Percentiles rank a stretch among this genome's conserved stretches.
Conservation (phyloP, 2,329 filamentous ascomycete species). For the Penicillium sp. region DNA sequence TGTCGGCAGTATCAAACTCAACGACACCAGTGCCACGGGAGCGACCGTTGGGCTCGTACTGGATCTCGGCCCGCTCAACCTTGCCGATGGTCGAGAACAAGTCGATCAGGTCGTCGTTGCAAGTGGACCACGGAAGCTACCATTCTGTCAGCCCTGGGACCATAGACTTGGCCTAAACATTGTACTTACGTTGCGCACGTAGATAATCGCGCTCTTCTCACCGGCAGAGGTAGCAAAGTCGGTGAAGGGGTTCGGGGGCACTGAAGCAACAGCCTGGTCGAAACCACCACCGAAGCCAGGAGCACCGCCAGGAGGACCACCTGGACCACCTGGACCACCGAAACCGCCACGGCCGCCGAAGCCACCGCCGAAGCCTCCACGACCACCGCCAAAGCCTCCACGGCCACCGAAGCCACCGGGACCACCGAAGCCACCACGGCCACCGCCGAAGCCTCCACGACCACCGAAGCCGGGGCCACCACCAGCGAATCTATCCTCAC, state of each 20-base stretch:
- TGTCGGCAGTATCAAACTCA: slow-evolving; percentile 78
- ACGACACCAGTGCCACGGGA: slow-evolving; percentile 97
- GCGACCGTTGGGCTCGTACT: slow-evolving; percentile 94
- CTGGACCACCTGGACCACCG: slow-evolving; percentile 28
- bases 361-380: slow-evolving; percentile 53
- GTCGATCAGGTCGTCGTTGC: slow-evolving; percentile 95
- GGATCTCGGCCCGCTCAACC: slow-evolving; percentile 97
- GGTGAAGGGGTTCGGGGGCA: slow-evolving; percentile 81
- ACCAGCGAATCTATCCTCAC: slow-evolving; percentile 90
- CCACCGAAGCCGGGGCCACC: slow-evolving; percentile 61
- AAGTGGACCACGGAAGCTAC: slow-evolving; percentile 96
- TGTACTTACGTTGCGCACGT: slow-evolving; percentile 87
- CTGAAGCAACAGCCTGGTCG: slow-evolving; percentile 46
- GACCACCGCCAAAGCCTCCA: slow-evolving; percentile 41
- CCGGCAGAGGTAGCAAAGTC: slow-evolving; percentile 86
- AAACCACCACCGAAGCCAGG: slow-evolving; percentile 19
- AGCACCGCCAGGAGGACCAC: slow-evolving; percentile 48
- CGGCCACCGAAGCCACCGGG: slow-evolving; percentile 23
- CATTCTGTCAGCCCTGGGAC: slow-evolving; percentile 22
- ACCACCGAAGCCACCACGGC: slow-evolving; percentile 42
- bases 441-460: slow-evolving; percentile 45
- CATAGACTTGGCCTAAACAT: neutral
- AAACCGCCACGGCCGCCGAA: slow-evolving; percentile 48
- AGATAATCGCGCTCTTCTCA: slow-evolving; percentile 81
- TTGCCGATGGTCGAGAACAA: slow-evolving; percentile 97